Base-by-base conservation (phyloP, 2,329 filamentous ascomycete genomes). In the Escovopsis sp. region DNA sequence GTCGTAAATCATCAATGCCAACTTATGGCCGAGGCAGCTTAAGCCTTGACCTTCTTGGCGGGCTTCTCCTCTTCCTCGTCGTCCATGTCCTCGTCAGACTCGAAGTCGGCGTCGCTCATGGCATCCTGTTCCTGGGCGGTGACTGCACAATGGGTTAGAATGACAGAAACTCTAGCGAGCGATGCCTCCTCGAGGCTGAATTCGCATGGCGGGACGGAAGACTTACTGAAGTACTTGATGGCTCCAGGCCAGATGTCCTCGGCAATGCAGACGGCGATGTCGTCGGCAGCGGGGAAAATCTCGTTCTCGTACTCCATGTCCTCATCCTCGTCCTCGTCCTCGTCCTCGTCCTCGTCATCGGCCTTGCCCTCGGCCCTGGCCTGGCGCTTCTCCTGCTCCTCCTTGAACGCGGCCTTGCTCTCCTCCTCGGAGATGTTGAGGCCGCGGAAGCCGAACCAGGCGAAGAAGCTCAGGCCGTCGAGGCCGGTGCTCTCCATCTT, bases 201-300 rank as follows among this genome's bases (percentile, higher is more conserved):
- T 33, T 9, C 12, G 18, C 6, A 35, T 6, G 45, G 38, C 11
- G 15, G 12, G 6, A 5, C 33, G 1, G 12, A 10, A 28, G 43
- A 75, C 84, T 65, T 68, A 91, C 85, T 83, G 66, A 91, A 96
- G 66, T 91, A 93, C 61, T 84, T 85, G 60, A 94, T 80, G 45
- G 88, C 89, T 48, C 79, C 77, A 39, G 85, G 84, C 80, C 82
- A 95, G 41, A 96, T 67, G 52, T 96, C 89, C 58, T 96, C 88
- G 8, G 82, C 77, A 51, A 96, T 70, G 46, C 78, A 72, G 48
- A 86, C 72, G 34, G 87, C 88, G 39, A 96, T 62, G 47, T 88
- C 82, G 51, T 93, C 86, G 19, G 85, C 89, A 36, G 78, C 77
- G n/a, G 84, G 82, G 69, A 91, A 94, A 52, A 94, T 81, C 63